Evolutionary conservation across 352 stramenopile genomes (phyloP).

Genomic region (Phytophthora crassamura): DNA sequence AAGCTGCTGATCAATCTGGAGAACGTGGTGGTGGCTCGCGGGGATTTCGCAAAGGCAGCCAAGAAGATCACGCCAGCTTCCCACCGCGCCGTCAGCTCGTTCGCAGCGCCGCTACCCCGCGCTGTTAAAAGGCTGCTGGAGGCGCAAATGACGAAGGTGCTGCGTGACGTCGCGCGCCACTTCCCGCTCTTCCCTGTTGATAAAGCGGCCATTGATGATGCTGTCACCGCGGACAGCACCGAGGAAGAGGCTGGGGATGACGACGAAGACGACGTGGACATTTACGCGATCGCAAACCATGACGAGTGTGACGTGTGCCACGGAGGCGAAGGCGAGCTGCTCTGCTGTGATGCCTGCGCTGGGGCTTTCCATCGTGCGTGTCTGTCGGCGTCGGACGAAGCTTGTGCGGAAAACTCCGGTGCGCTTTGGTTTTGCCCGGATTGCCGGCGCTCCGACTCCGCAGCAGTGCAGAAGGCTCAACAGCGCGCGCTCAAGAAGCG

Average conservation of each 20-base stretch:
- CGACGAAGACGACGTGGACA: slow-evolving; percentile 69
- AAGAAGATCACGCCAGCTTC: slow-evolving; percentile 88
- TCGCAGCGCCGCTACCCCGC: slow-evolving; percentile 77
- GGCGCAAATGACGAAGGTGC: slow-evolving; percentile 41
- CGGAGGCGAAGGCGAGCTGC: slow-evolving; percentile 58
- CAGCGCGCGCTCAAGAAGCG: slow-evolving; percentile 36
- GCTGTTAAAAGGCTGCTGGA: slow-evolving; percentile 58
- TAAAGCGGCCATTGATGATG: slow-evolving; percentile 49
- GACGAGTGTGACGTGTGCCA: slow-evolving; percentile 79
- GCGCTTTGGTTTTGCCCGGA: slow-evolving; percentile 67
- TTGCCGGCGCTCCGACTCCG: slow-evolving; percentile 40
- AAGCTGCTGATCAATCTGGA: slow-evolving; percentile 82
- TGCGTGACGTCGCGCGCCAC: slow-evolving; percentile 52
- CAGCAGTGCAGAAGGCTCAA: slow-evolving; percentile 32
- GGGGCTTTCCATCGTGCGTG: slow-evolving; percentile 66
- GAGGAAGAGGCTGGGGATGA: slow-evolving; percentile 19
- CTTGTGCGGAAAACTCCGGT: slow-evolving; percentile 2
- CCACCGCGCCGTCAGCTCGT: slow-evolving; percentile 70
- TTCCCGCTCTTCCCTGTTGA: slow-evolving; percentile 78
- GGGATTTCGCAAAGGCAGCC: slow-evolving; percentile 74
- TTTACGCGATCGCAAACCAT: slow-evolving; percentile 67
- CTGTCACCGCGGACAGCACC: slow-evolving; percentile 14
- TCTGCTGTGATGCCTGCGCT: slow-evolving; percentile 71
- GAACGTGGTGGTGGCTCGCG: slow-evolving; percentile 74
- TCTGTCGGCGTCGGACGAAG: slow-evolving; percentile 30